Percentiles rank a stretch among this genome's conserved stretches.
phyloP scores from a whole-genome alignment of 192 early-diverging fungal genomes.

The Backusella circina region DNA sequence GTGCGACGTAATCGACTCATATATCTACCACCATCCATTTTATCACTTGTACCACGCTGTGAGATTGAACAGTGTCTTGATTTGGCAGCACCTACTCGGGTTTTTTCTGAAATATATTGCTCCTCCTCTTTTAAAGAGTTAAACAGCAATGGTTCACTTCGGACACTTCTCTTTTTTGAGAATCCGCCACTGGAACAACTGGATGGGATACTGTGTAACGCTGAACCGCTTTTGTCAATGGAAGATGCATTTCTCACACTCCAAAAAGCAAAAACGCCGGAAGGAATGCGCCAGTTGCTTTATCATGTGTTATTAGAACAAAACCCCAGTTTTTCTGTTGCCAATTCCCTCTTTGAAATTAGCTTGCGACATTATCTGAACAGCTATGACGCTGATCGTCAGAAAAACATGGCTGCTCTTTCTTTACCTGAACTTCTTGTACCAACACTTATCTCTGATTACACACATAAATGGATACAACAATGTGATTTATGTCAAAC shows the following conservation, averaged over 20 bases:
- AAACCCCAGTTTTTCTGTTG: neutral
- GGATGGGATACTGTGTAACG: conserved; percentile 8
- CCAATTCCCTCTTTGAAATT: neutral
- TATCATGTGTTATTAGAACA: neutral
- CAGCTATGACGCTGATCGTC: neutral
- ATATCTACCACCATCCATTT: conserved; percentile 31
- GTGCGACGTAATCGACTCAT: conserved; percentile 39
- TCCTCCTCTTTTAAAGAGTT: neutral
- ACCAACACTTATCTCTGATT: neutral
- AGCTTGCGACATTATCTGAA: neutral
- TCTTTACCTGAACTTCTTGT: neutral
- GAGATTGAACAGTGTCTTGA: conserved; percentile 7
- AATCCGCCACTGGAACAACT: neutral
- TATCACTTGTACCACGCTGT: neutral
- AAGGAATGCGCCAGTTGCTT: neutral
- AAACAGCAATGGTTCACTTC: conserved; percentile 11
- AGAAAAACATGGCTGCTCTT: neutral
- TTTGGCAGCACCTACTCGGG: neutral
- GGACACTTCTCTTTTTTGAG: conserved; percentile 7
- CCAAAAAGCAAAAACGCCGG: conserved; percentile 1
- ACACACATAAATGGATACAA: neutral
- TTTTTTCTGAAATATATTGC: neutral
- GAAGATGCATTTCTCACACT: conserved; percentile 3
- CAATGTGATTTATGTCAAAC: conserved; percentile 20
- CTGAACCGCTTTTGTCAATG: neutral